These are phyloP conservation scores for Umbellularia californica DNA, from an alignment of 164 flowering plant genomes.

Conservation along the genomic window DNA sequence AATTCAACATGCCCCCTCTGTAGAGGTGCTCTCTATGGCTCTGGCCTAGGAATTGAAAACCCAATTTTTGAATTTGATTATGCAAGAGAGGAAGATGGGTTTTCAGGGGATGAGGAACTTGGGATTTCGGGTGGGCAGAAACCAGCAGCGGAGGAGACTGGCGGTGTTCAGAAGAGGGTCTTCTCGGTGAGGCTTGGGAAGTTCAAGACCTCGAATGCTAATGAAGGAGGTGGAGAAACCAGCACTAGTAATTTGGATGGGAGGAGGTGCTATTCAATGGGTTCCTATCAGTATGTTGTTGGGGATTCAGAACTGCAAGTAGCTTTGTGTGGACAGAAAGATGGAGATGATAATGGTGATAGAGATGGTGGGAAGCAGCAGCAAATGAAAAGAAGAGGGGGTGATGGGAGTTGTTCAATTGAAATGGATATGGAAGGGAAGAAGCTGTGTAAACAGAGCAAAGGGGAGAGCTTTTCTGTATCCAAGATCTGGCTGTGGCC, in stretches of 20 bases:
- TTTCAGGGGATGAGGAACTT: constrained; percentile 29
- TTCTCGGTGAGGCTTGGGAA: constrained; percentile 74
- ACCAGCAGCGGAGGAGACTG: constrained; percentile 28
- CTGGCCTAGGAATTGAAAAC: constrained; percentile 33
- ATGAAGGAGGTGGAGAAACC: constrained; percentile 32
- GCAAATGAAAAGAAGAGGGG: constrained; percentile 20
- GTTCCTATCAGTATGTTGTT: constrained; percentile 66
- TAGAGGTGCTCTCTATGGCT: constrained; percentile 42
- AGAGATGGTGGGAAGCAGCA: constrained; percentile 15
- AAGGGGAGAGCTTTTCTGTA: constrained; percentile 82
- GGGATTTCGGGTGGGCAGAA: constrained; percentile 22
- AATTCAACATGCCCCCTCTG: constrained; percentile 88
- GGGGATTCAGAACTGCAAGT: constrained; percentile 54
- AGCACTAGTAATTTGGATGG: constrained; percentile 56
- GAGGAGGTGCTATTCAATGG: constrained; percentile 83
- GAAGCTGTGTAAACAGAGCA: constrained; percentile 42
- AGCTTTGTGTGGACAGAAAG: constrained; percentile 11
- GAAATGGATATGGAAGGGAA: constrained; percentile 48
- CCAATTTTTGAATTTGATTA: constrained; percentile 34
- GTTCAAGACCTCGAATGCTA: constrained; percentile 42
- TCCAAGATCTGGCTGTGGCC: constrained; percentile 96
- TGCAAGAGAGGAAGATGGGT: constrained; percentile 29
- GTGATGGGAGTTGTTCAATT: constrained; percentile 15
- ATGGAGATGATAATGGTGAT: constrained; percentile 8
- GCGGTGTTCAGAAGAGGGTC: constrained; percentile 35